Conservation (phyloP, 257 asterid species). For the Plantago ovata region DNA sequence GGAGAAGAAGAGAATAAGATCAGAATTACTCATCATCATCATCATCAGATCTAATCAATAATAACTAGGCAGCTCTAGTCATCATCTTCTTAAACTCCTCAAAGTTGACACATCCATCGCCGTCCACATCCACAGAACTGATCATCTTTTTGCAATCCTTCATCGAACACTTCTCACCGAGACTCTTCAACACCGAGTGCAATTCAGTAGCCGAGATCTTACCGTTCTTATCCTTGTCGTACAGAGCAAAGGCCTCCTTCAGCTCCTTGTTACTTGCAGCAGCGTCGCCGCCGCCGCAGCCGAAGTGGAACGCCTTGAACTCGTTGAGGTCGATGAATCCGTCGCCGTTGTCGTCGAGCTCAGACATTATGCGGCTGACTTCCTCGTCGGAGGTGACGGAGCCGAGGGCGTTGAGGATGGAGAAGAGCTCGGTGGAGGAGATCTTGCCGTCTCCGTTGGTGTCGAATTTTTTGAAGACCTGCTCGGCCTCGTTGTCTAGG, state of each 20-base stretch:
- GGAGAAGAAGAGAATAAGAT: no score
- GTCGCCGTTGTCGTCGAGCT: neutral
- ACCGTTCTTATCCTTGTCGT: slow-evolving; percentile 45
- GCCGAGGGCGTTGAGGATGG: neutral
- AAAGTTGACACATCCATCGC: slow-evolving; percentile 37
- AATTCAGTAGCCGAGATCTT: slow-evolving; percentile 40
- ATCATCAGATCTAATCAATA: no score
- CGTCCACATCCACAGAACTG: slow-evolving; percentile 37
- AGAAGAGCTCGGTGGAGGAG: neutral
- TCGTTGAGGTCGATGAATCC: slow-evolving; percentile 1
- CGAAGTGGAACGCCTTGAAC: slow-evolving; percentile 7
- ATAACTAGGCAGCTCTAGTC: no score
- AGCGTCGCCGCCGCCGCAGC: slow-evolving; percentile 10
- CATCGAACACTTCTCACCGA: slow-evolving; percentile 37
- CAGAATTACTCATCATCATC: no score
- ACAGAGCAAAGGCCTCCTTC: slow-evolving; percentile 39
- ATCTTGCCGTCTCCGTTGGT: slow-evolving; percentile 22
- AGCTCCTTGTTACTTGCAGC: slow-evolving; percentile 23
- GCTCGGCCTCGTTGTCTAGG: slow-evolving; percentile 18
- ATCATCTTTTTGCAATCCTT: slow-evolving; percentile 39
- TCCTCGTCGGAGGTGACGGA: neutral
- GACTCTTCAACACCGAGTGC: slow-evolving; percentile 30
- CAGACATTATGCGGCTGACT: slow-evolving; percentile 1
- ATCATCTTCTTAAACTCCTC: slow-evolving; percentile 50
- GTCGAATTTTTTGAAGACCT: slow-evolving; percentile 34